Evolutionary conservation across 768 basidiomycete genomes (phyloP).

Genomic region (Amanita polypyramis): DNA sequence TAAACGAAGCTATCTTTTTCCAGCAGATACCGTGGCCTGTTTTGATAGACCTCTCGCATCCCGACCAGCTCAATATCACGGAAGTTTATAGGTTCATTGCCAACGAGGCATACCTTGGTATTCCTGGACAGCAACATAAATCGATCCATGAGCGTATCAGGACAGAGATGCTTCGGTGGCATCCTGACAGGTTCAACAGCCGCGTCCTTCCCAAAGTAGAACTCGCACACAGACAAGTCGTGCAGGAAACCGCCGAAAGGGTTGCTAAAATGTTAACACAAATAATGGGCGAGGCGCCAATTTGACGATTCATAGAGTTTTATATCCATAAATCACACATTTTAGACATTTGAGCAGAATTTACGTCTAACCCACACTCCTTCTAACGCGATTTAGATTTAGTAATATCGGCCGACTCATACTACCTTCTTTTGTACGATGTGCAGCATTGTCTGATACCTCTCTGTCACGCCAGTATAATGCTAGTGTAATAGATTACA

Average conservation of each 20-base stretch:
- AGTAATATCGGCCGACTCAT: too few species aligned
- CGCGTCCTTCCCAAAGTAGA: conserved; percentile 25
- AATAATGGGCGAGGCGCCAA: conserved; percentile 1
- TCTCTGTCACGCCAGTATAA: neutral
- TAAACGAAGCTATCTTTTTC: conserved; percentile 14
- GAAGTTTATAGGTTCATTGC: conserved; percentile 29
- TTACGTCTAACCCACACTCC: neutral
- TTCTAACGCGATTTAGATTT: neutral
- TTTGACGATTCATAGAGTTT: neutral
- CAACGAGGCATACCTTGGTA: conserved; percentile 11
- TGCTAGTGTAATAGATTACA: too few species aligned
- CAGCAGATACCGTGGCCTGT: conserved; percentile 36
- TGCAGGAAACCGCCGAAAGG: conserved; percentile 25
- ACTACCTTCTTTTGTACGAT: neutral
- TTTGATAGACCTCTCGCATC: conserved; percentile 13
- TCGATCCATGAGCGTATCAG: conserved; percentile 24
- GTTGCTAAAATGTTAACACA: conserved; percentile 31
- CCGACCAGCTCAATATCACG: conserved; percentile 24
- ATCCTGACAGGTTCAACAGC: conserved; percentile 42
- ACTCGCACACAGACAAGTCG: conserved; percentile 19
- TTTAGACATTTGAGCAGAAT: neutral
- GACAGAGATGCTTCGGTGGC: conserved; percentile 40
- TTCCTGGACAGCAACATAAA: conserved; percentile 19
- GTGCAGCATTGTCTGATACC: neutral
- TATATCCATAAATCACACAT: neutral